Base-by-base conservation (phyloP, 352 stramenopile species). In the Pythium dissimile region DNA sequence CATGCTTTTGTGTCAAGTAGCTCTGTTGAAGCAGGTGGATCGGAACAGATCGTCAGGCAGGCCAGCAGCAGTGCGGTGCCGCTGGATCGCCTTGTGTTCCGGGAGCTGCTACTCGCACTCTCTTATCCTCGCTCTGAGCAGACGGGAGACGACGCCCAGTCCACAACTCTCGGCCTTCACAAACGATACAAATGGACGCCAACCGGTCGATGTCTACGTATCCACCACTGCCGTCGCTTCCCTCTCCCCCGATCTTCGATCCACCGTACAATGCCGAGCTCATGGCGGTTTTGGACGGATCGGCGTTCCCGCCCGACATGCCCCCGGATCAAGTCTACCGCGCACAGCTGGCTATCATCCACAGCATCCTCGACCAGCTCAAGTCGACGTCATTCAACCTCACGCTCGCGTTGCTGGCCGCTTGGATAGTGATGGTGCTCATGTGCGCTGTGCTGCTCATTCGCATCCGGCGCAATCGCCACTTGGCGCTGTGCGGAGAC, bases 401-500 rank as follows among this genome's bases (percentile, higher is more conserved):
- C 12, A 31, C 47, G 31, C 21, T 54, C 47, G 30, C 31, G 16
- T 35, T 62, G n/a, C 49, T 60, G 28, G 42, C 31, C 15, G 50
- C 21, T 21, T 49, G 18, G 7, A 8, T 47, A 20, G 12, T 52
- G 12, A 38, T 67, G 43, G 24, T 60, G 10, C 1, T 62, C 4
- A 24, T 53, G 44, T 45, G 41, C n/a, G 35, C 54, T 18, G 26
- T 62, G n/a, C 61, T 88, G 3, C 63, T 86, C 27, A 13, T 50
- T 0, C 88, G 87, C 50, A 59, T 90, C 31, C 67, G 80, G 1
- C 64, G 66, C 43, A 86, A 86, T 35, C 76, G 80, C 12, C 64
- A 75, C 23, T 64, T 75, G 2, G 80, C 78, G 13, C 59, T 82
- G 26, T 59, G 55, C 18, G 76, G 80, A 2, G 71, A 91, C 43